Evolutionary conservation across 2,329 filamentous ascomycete species (phyloP), one percentile per base, ranked within the genome.

Genomic region (Penicillium oxalicum): DNA sequence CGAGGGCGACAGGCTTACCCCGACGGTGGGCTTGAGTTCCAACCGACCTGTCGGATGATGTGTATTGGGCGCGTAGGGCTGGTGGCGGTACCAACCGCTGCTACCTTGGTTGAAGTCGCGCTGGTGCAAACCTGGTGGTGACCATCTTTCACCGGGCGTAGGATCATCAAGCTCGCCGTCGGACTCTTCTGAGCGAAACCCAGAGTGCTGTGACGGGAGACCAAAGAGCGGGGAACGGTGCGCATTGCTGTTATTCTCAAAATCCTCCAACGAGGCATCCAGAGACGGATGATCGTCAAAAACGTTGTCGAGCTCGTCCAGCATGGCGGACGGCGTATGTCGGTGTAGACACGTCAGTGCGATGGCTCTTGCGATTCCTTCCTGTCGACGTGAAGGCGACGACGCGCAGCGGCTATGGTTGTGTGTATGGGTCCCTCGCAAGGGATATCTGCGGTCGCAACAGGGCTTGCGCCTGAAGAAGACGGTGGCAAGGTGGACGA

Each of bases 101-200:
- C 77, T 83, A 54, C 78, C 80, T 52, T 74, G 68, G 45, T 69
- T 65, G 59, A 75, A 77, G 55, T 71, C 70, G 48, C 63, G 62
- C 27, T 67, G 63, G 51, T 79, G 75, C 75, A 82, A 83, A 9
- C 81, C 81, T 2, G 83, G 83, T 36, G 83, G 83, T 45, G 80
- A 83, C 80, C 81, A 86, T 29, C 79, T 80, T 42, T 77, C 75
- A 46, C 63, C 65, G 32, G 61, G 52, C 4, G 56, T 56, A 34
- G 63, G 62, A 27, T 69, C 70, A 34, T 66, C 68, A 28, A 67
- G 54, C 47, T 70, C 61, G 47, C 61, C 56, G 27, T 77, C 76
- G 41, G 77, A 72, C 33, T 73, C 70, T 44, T 72, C 71, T 12
- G 74, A 83, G 57, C 79, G 77, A 71, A 85, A 84, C 60, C 78